Evolutionary conservation across 208 protist species (phyloP).

Genomic region (Polymyxa betae): DNA sequence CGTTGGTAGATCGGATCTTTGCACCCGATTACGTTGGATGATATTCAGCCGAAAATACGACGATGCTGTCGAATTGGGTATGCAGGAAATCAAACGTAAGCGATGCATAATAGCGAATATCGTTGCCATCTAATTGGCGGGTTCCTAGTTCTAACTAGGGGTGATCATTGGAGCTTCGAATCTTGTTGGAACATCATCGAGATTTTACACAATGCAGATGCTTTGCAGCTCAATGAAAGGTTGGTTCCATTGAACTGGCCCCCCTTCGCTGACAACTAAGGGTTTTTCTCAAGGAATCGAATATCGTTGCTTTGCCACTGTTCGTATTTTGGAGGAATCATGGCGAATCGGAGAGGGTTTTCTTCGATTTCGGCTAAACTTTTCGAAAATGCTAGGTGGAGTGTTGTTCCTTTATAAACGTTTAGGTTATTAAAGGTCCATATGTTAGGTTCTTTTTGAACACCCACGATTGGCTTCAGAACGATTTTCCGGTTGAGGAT

Average conservation of each 20-base stretch:
- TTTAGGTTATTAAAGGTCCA: no score
- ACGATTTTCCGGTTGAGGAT: not conserved
- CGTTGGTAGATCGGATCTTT: no score
- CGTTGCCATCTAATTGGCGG: not conserved
- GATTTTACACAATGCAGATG: constrained; percentile 4
- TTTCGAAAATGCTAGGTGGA: not conserved
- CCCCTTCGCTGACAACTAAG: not conserved
- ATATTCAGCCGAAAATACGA: not conserved
- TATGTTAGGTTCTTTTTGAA: no score
- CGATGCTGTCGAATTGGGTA: not conserved
- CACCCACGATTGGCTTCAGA: not conserved
- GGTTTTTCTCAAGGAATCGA: not conserved
- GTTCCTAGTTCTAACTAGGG: not conserved
- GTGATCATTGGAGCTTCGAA: not conserved
- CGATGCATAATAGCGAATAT: no score
- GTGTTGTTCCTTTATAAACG: not conserved
- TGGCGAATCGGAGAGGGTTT: not conserved
- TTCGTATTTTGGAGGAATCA: not conserved
- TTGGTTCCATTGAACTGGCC: not conserved
- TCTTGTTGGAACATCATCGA: not conserved
- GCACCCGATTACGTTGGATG: no score
- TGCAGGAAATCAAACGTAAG: not conserved
- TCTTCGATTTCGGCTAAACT: not conserved
- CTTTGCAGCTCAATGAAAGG: constrained; percentile 1
- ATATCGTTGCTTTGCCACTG: constrained; percentile 5